Base-by-base conservation (phyloP, 2,329 filamentous ascomycete species). In the Fusarium sp. region DNA sequence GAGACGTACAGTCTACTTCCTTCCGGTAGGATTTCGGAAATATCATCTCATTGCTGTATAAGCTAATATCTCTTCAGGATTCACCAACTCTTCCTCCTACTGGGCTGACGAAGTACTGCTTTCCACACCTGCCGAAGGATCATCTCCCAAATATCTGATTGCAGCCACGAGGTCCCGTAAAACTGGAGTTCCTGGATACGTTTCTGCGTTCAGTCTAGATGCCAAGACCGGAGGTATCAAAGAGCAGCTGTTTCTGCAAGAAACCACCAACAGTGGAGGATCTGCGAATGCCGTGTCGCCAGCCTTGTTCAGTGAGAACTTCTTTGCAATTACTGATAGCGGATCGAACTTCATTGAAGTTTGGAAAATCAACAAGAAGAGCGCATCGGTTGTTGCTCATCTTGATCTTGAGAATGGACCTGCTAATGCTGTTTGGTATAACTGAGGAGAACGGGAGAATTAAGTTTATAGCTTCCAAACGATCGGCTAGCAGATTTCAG, bases 321-420 rank as follows among this genome's bases (percentile, higher is more conserved):
- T 48, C 46, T 66, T 66, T 60, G 63, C 59, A 6, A 60, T 66
- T 22, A 66, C 63, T 17, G 59, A 66, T 18, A 66, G 63, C 15
- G 63, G 49, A 17, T 45, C 42, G 2, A 56, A 56, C 7, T 56
- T 56, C 11, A n/a, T 56, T 18, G 34, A 56, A 33, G 34, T 49
- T 31, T 56, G 43, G 53, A 49, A n/a, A 26, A 34, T 56, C 5
- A 26, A 15, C 7, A 10, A 17, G 3, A 49, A 10, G 14, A 33
- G 20, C 24, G 53, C 18, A 5, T 33, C 43, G 6, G 43, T 20
- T 3, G 26, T 56, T 17, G 53, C 53, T 40, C 53, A 56, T 40
- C 10, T 56, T 9, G 43, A 33, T 40, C 15, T 56, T n/a, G 34
- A 59, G 36, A 33, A 39, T 24, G 43, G 53, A 11, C 53, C 53